Evolutionary conservation across 352 stramenopile species (phyloP), one percentile per base, ranked within the genome.

Genomic region (Globisporangium carolinianum): DNA sequence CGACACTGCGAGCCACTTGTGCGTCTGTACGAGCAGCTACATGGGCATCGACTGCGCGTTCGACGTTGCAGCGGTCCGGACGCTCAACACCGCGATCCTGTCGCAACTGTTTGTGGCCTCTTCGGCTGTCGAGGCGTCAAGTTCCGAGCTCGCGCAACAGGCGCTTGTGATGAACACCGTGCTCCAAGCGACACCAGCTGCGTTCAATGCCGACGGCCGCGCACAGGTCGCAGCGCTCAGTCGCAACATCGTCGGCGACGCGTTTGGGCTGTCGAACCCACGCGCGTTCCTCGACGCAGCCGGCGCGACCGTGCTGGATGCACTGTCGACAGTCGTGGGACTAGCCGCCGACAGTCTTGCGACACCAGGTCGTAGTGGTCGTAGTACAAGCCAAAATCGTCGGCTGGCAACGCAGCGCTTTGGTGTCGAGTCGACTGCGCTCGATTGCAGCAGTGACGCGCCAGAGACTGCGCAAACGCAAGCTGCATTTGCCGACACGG

Each of bases 71-170:
- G 46, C 66, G 0, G 63, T 90, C 14, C 72, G 73, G n/a, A 35
- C 35, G 0, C 50, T 87, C 1, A 82, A 80, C 53, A 49, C 58
- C 15, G 60, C 51, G 12, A 85, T 92, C 38, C 64, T 92, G 14
- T 49, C 66, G 2, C 79, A 68, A 0, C 64, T 89, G 0, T 61
- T 61, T 3, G 57, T 9, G 2, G 56, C 73, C 1, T 58, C 73
- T 0, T 54, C 57, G 11, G 51, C 62, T 0, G 56, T 75, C 3
- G 73, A 92, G 49, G 69, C 76, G 1, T 83, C 69, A 12, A 67
- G 56, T 1, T 73, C 68, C 1, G 67, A 66, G 2, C 75, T 92
- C 12, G 71, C 68, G 2, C 83, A 87, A 43, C 76, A 85, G 55
- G 75, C 72, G 5, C 60, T 68, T 6, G 73, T 87, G 9, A 51